These are phyloP conservation scores for Emergomyces orientalis DNA, from an alignment of 2,329 filamentous ascomycete genomes.

Conservation along the genomic window DNA sequence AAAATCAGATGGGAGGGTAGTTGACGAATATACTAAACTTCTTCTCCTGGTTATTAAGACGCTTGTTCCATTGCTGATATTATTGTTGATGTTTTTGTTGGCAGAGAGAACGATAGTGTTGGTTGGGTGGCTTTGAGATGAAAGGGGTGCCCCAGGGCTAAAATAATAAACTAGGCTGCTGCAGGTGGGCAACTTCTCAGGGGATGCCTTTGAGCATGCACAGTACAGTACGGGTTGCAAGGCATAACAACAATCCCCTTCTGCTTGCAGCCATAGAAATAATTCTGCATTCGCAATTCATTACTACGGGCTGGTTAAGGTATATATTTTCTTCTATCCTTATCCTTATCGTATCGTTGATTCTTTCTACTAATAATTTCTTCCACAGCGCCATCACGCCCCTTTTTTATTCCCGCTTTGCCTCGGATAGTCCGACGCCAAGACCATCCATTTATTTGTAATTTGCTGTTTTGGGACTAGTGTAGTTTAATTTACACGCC, in stretches of 20 bases:
- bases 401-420: not conserved
- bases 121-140: not conserved
- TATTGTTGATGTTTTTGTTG: not conserved
- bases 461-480: constrained; percentile 4
- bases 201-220: no score
- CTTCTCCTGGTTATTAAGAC: not conserved
- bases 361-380: no score
- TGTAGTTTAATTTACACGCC: not conserved
- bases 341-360: not conserved
- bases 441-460: not conserved
- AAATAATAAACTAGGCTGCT: no score
- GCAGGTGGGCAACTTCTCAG: no score
- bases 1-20: not conserved
- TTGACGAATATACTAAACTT: not conserved
- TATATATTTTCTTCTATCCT: no score
- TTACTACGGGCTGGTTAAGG: no score
- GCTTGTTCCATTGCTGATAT: not conserved
- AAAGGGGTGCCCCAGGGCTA: not conserved
- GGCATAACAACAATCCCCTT: no score
- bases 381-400: no score
- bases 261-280: no score
- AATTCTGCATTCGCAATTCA: no score
- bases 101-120: not conserved
- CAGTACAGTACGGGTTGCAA: no score
- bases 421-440: not conserved